Base-by-base conservation (phyloP, 192 early-diverging fungal species). In the Jimgerdemannia flammicorona region DNA sequence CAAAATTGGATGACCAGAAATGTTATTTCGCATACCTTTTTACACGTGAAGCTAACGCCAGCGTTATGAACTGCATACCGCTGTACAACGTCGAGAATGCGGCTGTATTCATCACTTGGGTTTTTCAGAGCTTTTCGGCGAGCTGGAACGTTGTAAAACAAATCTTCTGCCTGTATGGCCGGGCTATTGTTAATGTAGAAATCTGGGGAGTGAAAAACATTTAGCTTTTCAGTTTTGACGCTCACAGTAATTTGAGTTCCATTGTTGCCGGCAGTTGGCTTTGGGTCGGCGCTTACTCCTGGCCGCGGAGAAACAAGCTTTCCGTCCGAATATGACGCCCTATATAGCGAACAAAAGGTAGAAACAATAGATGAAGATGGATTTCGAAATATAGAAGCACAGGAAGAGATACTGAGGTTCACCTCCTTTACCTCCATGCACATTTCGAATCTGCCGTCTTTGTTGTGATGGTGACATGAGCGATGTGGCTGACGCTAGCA, bases 401-500 rank as follows among this genome's bases (percentile, higher is more conserved):
- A n/a, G n/a, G n/a, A n/a, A n/a, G n/a, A n/a, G n/a, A n/a, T n/a
- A n/a, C n/a, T n/a, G n/a, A n/a, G n/a, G n/a, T n/a, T n/a, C n/a
- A n/a, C n/a, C n/a, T 54, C 49, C 11, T 11, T 79, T 42, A 93
- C 85, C 84, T 87, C 72, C 88, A 95, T 3, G 93, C 93, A 75
- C 91, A 94, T 20, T 88, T 87, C 3, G 90, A 91, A 66, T 92
- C 91, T 3, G 87, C 87, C 14, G 92, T 92, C 63, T 92, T 93
- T 3, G 94, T 91, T 3, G 91, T 91, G 70, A 96, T 94, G 20
- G 94, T 93, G 44, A 99, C 87, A 81, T 97, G 95, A 3, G 97
- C 93, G 19, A 99, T 93, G 74, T 97, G 95, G 69, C 94, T 94
- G 73, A 99, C 96, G 82, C 95, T 97, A 1, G 98, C 98, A 70